Evolutionary conservation across 164 flowering plant genomes (phyloP).

Genomic region (Annona cherimola): DNA sequence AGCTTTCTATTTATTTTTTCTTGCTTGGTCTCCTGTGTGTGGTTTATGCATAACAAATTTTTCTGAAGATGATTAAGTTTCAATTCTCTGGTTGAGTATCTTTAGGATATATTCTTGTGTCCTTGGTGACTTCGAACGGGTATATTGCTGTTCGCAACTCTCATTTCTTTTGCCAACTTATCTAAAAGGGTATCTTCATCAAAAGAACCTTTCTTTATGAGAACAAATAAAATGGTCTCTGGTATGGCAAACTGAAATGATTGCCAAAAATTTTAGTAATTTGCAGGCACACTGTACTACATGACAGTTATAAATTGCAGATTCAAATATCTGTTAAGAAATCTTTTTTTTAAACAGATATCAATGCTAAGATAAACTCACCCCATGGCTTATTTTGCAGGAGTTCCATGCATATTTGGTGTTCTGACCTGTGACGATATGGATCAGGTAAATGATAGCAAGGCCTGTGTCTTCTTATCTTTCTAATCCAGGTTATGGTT

Average conservation of each 20-base stretch:
- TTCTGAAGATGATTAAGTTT: background rate
- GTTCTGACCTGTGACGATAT: conserved; percentile 86
- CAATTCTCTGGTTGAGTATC: background rate
- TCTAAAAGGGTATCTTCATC: background rate
- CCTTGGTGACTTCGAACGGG: background rate
- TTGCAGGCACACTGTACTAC: background rate
- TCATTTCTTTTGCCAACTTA: background rate
- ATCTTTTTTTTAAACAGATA: background rate
- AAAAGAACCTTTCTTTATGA: background rate
- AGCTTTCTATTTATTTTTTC: background rate
- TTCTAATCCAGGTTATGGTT: background rate
- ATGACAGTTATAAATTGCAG: background rate
- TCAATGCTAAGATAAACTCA: background rate
- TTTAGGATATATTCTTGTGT: background rate
- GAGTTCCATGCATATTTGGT: conserved; percentile 93
- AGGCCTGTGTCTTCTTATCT: background rate
- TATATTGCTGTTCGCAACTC: background rate
- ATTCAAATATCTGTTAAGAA: background rate
- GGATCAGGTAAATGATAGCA: conserved; percentile 71
- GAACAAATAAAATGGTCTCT: background rate
- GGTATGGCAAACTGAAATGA: background rate
- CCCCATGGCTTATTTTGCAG: conserved; percentile 33
- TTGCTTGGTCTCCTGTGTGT: background rate
- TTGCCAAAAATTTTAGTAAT: background rate
- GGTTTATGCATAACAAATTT: background rate